These are phyloP conservation scores for Crithidia sp. DNA, from an alignment of 208 protist genomes.

Conservation along the genomic window DNA sequence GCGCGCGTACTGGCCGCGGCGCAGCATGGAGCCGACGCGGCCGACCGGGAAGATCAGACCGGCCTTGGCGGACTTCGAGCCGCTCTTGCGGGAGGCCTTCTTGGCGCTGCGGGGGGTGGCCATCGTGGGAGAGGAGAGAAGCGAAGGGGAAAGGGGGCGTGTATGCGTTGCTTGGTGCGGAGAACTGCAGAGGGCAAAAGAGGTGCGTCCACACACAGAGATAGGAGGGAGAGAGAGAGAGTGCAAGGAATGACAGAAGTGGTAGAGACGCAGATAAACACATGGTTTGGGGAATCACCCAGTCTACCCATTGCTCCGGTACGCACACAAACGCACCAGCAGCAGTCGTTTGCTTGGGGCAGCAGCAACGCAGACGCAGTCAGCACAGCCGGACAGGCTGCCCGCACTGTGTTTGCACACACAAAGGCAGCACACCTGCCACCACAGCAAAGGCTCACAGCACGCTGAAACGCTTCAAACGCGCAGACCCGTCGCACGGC, in stretches of 20 bases:
- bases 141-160: not conserved
- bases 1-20: constrained; percentile 95
- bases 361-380: no score
- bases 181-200: not conserved
- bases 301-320: no score
- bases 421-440: no score
- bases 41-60: constrained; percentile 99
- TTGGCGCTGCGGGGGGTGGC: constrained; percentile 71
- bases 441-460: no score
- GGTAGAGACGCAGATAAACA: no score
- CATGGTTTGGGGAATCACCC: no score
- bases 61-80: constrained; percentile 93
- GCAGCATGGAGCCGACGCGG: constrained; percentile 95
- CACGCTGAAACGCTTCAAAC: no score
- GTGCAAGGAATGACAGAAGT: not conserved
- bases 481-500: no score
- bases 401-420: no score
- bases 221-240: not conserved
- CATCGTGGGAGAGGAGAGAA: constrained; percentile 28
- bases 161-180: not conserved
- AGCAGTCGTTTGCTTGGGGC: no score
- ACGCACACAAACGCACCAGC: no score
- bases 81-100: constrained; percentile 74
- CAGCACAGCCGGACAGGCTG: no score
- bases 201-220: not conserved